Conservation (phyloP, 2,329 filamentous ascomycete genomes). For the Byssoonygena ceratinophila region DNA sequence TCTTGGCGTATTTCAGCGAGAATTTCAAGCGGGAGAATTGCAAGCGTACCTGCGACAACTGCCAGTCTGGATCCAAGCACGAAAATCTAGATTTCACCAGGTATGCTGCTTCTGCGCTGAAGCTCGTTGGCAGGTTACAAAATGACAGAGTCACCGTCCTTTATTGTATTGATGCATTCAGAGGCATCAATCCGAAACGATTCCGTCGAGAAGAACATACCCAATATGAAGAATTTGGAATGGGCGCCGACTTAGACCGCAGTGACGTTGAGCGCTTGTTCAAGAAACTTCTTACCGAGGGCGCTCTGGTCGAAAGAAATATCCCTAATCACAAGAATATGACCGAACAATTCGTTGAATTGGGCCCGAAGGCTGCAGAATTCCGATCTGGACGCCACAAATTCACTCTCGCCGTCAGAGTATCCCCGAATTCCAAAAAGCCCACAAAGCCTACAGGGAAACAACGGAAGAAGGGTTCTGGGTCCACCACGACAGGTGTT, state of each 20-base stretch:
- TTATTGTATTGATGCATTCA: conserved; percentile 74
- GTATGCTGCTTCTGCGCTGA: conserved; percentile 60
- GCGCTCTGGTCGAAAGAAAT: conserved; percentile 62
- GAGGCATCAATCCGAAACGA: conserved; percentile 50
- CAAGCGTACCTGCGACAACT: conserved; percentile 75
- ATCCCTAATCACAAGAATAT: conserved; percentile 55
- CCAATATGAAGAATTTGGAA: conserved; percentile 51
- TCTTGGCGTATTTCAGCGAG: conserved; percentile 92
- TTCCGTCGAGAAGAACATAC: conserved; percentile 45
- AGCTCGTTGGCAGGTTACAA: conserved; percentile 46
- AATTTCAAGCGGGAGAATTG: conserved; percentile 63
- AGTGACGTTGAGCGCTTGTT: conserved; percentile 78
- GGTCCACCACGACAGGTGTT: conserved; percentile 24
- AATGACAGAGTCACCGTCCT: conserved; percentile 51
- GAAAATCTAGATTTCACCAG: conserved; percentile 66
- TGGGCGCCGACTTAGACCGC: conserved; percentile 58
- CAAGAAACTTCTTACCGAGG: conserved; percentile 60
- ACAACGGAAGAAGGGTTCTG: conserved; percentile 18
- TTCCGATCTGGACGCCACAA: conserved; percentile 35
- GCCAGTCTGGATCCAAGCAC: conserved; percentile 60
- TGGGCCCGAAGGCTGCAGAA: conserved; percentile 37
- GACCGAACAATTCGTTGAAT: conserved; percentile 55
- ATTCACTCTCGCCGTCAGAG: conserved; percentile 46
- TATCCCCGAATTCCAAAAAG: conserved; percentile 36
- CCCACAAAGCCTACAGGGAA: background rate